These are phyloP conservation scores for Fagopyrum tataricum DNA, from an alignment of 148 eudicot species.

Conservation along the genomic window DNA sequence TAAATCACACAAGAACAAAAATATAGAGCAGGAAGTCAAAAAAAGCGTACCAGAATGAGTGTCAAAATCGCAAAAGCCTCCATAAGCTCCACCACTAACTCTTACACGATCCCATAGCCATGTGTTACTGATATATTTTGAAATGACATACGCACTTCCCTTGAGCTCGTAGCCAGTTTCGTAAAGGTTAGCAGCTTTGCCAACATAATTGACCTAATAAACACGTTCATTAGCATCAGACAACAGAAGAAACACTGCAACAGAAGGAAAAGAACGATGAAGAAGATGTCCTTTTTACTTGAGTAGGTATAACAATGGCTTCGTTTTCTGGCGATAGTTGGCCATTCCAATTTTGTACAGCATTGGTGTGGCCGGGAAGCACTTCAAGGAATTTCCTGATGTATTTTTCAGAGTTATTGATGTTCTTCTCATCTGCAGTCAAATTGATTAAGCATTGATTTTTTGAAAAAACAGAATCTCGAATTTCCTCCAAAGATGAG, in stretches of 20 bases:
- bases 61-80: conserved; percentile 95
- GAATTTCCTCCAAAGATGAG: conserved; percentile 86
- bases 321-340: conserved; percentile 65
- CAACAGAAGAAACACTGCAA: background rate
- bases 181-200: conserved; percentile 91
- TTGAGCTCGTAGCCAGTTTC: conserved; percentile 76
- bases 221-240: conserved; percentile 3
- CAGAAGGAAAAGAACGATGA: background rate
- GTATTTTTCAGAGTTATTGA: conserved; percentile 51
- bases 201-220: conserved; percentile 89
- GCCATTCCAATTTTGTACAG: conserved; percentile 56
- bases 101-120: conserved; percentile 99
- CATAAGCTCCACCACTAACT: conserved; percentile 99
- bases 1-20: background rate
- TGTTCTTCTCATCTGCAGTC: conserved; percentile 85
- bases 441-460: conserved; percentile 80
- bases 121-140: conserved; percentile 72
- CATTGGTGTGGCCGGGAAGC: conserved; percentile 53
- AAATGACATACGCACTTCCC: conserved; percentile 95
- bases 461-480: conserved; percentile 57
- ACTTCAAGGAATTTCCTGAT: conserved; percentile 70
- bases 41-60: conserved; percentile 68
- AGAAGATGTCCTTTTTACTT: conserved; percentile 37
- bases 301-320: conserved; percentile 95
- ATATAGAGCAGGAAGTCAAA: background rate